Conservation (phyloP, 345 rosid genomes). For the Melastoma malabathricum region DNA sequence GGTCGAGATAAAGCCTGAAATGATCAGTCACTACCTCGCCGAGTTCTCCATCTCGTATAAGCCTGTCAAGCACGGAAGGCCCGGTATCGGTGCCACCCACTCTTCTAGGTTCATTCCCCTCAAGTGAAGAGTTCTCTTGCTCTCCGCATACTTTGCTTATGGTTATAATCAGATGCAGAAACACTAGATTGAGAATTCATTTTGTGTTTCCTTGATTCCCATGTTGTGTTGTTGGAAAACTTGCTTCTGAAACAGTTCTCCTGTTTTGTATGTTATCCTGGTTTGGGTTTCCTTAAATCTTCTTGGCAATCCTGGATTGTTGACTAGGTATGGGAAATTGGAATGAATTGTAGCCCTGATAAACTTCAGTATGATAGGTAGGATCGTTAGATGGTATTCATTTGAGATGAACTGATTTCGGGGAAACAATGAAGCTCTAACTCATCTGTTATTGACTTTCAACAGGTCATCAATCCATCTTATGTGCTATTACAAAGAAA, state of each 20-base stretch:
- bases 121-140: background rate
- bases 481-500: too few relatives aligned
- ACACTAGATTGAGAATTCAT: background rate
- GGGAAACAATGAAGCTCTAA: too few relatives aligned
- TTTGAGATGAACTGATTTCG: too few relatives aligned
- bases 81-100: slow-evolving; percentile 15
- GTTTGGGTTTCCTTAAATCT: too few relatives aligned
- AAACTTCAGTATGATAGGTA: too few relatives aligned
- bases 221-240: background rate
- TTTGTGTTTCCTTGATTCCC: background rate
- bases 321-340: too few relatives aligned
- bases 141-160: background rate
- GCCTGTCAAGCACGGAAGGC: slow-evolving; percentile 14
- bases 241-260: background rate
- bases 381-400: too few relatives aligned
- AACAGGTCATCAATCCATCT: too few relatives aligned
- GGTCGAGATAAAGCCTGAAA: slow-evolving; percentile 11
- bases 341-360: too few relatives aligned
- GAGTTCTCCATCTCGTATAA: slow-evolving; percentile 12
- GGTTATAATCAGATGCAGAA: background rate
- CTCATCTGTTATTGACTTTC: too few relatives aligned
- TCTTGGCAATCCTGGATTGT: too few relatives aligned
- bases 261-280: too few relatives aligned
- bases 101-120: slow-evolving; percentile 14
- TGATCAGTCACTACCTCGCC: slow-evolving; percentile 12